Evolutionary conservation across 2,329 filamentous ascomycete species (phyloP), one percentile per base, ranked within the genome.

Genomic region (Monosporascus sp.): DNA sequence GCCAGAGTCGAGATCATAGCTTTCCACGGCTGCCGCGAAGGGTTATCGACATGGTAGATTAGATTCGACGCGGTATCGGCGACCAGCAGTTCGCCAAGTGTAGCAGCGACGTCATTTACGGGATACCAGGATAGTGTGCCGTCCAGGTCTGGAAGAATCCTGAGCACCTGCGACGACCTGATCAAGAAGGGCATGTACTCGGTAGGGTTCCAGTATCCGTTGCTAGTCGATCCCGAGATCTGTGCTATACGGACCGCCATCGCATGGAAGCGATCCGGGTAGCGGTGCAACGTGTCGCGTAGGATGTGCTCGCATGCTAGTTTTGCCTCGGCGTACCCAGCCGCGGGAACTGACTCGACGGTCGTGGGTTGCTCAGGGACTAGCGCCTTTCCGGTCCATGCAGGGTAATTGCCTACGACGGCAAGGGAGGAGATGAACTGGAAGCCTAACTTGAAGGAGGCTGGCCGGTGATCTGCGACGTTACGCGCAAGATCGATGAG

Each of bases 131-230:
- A 71, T 1, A 79, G 45, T 1, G 53, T 50, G 1, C 75, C 76
- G 0, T 66, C 45, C 1, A 79, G 52, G 17, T 72, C 66, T 0
- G 79, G 77, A 4, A 78, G 58, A 0, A 61, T 67, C 0, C 64
- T 62, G 0, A 81, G 55, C 0, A 72, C 73, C 58, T 82, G 75
- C 0, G 74, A 71, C 0, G 74, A 77, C 61, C 81, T 80, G 52
- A 81, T 59, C 27, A 83, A 49, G 53, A 79, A 78, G 0, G 66
- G 57, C 6, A 82, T 64, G 57, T 82, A 76, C 58, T 83, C 79
- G 24, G 70, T 67, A 0, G 72, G 67, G 58, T 83, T 83, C 81
- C 80, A 84, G 59, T 76, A 76, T 0, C 80, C 80, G 51, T 65
- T 80, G 0, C 52, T 67, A 3, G 59, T 71, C 0, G 74, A 77